Base-by-base conservation (phyloP, 495 filamentous ascomycete species). In the Penicillium paxilli region DNA sequence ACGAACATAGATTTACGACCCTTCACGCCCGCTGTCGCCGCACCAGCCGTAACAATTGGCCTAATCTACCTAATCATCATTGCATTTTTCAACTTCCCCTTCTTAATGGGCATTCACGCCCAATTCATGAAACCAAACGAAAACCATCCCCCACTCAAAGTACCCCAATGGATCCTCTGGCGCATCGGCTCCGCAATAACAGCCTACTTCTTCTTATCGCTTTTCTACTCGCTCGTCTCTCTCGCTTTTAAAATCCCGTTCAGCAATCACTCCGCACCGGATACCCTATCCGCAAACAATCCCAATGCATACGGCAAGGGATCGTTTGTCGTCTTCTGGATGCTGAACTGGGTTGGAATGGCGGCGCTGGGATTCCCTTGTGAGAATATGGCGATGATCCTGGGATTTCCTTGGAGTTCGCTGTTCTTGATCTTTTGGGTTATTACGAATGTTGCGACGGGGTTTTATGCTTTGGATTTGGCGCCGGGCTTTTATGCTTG, bases 381-480 rank as follows among this genome's bases (percentile, higher is more conserved):
- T 53, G 86, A 89, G 73, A 90, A 89, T 57, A 84, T 87, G 60
- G 84, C 80, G 0, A 90, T 89, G 85, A 57, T 88, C 12, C 62
- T 88, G 3, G 86, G 87, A 0, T 72, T 79, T 49, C 86, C 85
- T 0, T 90, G 82, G 82, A 87, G 83, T 9, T 78, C 84, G 1
- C 69, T 88, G 14, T 90, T 87, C 79, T 64, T 91, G 3, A 87
- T 91, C 52, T 90, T 89, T 62, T 90, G 86, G 87, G 83, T 89
- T 23, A 87, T 89, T 47, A 84, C 81, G 3, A 90, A 90, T 62
- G 84, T 89, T 3, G 66, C 78, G 0, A 87, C 84, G 0, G 74
- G 76, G 0, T 89, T 91, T 65, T 87, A 89, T 69, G 60, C 76
- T 1, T 60, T 90, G 22, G 80, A 80, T 26, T 51, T 90, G 19